These are phyloP conservation scores for Artomyces pyxidatus DNA, from an alignment of 768 basidiomycete species.

Conservation along the genomic window DNA sequence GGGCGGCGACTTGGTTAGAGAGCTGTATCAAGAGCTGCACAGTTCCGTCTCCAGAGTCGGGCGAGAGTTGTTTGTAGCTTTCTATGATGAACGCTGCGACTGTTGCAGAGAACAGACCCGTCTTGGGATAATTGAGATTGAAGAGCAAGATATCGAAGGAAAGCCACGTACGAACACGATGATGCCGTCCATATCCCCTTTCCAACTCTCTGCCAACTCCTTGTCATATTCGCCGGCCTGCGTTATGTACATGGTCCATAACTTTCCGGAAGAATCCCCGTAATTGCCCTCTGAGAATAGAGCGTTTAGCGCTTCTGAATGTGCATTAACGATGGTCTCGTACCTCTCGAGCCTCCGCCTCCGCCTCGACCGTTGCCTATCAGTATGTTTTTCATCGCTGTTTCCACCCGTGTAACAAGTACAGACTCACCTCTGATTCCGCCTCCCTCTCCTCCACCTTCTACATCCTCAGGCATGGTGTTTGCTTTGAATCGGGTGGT, in stretches of 20 bases:
- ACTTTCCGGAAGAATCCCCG: not conserved
- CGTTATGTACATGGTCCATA: constrained; percentile 7
- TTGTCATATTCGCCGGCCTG: constrained; percentile 4
- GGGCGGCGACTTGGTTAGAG: constrained; percentile 1
- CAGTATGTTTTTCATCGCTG: too few species aligned
- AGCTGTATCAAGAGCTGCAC: constrained; percentile 3
- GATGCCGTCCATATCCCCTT: constrained; percentile 4
- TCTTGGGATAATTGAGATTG: constrained; percentile 3
- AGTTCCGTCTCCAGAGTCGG: constrained; percentile 2
- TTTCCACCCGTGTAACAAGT: too few species aligned
- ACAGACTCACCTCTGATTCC: too few species aligned
- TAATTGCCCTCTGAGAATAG: not conserved
- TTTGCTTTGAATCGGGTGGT: too few species aligned
- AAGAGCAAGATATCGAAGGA: not conserved
- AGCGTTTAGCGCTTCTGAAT: too few species aligned
- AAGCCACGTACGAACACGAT: constrained; percentile 9
- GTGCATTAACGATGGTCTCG: too few species aligned
- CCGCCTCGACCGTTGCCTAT: too few species aligned
- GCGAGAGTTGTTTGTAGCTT: constrained; percentile 12
- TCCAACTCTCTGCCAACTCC: not conserved
- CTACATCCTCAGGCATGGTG: too few species aligned
- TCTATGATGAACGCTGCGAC: constrained; percentile 16
- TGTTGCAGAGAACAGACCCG: constrained; percentile 18
- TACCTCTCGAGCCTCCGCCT: too few species aligned
- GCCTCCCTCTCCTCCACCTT: too few species aligned